phyloP scores from a whole-genome alignment of 2,329 filamentous ascomycete genomes.

The Neocatenulostroma microsporum region DNA sequence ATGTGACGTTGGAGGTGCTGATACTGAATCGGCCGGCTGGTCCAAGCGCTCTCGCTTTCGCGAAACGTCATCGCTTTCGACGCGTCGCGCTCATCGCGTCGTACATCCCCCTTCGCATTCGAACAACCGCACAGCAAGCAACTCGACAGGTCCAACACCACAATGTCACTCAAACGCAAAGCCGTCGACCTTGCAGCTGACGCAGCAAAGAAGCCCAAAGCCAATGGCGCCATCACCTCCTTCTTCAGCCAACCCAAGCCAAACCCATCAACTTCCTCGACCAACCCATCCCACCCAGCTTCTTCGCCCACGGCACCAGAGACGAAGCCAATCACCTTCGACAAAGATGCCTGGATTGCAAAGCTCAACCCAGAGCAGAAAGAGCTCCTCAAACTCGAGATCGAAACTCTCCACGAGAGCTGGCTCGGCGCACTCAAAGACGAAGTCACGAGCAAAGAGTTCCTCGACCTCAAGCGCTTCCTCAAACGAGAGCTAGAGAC shows the following conservation, averaged over 20 bases:
- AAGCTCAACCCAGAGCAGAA: conserved; percentile 73
- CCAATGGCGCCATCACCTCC: conserved; percentile 72
- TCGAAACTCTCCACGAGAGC: conserved; percentile 81
- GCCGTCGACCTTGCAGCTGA: conserved; percentile 37
- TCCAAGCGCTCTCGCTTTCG: background rate
- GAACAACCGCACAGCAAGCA: no score
- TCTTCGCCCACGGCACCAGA: conserved; percentile 27
- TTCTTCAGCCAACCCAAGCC: conserved; percentile 73
- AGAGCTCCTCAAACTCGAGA: conserved; percentile 75
- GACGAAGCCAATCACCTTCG: conserved; percentile 52
- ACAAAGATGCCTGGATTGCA: conserved; percentile 86
- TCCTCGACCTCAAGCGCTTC: conserved; percentile 82
- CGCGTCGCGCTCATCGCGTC: no score
- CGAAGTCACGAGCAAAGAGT: conserved; percentile 69
- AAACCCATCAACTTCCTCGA: conserved; percentile 23
- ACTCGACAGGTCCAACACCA: no score
- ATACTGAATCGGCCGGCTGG: background rate
- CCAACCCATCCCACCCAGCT: conserved; percentile 20
- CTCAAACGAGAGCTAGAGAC: conserved; percentile 66
- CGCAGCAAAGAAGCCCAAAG: conserved; percentile 44
- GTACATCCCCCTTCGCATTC: no score
- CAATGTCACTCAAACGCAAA: conserved; percentile 47
- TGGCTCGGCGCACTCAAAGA: conserved; percentile 88
- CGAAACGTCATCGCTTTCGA: background rate
- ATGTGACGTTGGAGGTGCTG: background rate